These are phyloP conservation scores for Chaetomiaceae sp. DNA, from an alignment of 2,329 filamentous ascomycete species.

Conservation along the genomic window DNA sequence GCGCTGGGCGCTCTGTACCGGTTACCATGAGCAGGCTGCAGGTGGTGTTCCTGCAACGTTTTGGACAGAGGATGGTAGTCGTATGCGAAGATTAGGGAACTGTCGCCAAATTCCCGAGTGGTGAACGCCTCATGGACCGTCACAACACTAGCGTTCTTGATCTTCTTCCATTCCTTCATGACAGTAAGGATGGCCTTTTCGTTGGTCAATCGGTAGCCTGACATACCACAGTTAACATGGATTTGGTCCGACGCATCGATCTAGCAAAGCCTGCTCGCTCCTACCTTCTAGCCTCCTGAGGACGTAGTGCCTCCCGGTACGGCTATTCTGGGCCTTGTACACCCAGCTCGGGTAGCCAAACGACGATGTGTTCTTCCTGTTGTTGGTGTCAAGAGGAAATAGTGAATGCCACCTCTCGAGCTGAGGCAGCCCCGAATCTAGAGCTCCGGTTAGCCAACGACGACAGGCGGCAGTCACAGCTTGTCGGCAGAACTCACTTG, in stretches of 20 bases:
- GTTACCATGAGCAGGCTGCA: conserved; percentile 44
- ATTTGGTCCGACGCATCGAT: too few species aligned
- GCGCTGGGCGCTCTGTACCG: conserved; percentile 36
- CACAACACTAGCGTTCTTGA: conserved; percentile 77
- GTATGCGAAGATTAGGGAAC: conserved; percentile 88
- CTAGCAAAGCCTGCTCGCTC: not conserved
- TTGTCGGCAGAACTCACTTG: conserved; percentile 50
- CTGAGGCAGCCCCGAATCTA: conserved; percentile 55
- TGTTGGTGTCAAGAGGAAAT: conserved; percentile 78
- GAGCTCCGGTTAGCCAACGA: not conserved
- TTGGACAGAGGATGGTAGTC: conserved; percentile 91
- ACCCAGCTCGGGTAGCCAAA: conserved; percentile 92
- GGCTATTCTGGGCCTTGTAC: conserved; percentile 87
- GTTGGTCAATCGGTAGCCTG: conserved; percentile 75
- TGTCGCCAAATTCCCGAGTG: conserved; percentile 86
- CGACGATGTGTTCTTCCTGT: conserved; percentile 70
- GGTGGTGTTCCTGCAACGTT: conserved; percentile 80
- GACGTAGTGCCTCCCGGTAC: conserved; percentile 84
- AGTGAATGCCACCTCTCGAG: conserved; percentile 90
- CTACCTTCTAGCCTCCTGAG: conserved; percentile 77
- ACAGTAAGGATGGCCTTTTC: conserved; percentile 83
- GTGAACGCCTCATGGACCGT: conserved; percentile 90
- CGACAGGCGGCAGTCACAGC: not conserved
- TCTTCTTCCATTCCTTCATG: conserved; percentile 76
- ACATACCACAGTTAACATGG: conserved; percentile 13